A percentile compares a stretch with the other conserved stretches of the same genome.
These are phyloP conservation scores for Stygiomarasmius scandens DNA, from an alignment of 1,284 basidiomycete genomes.

Conservation along the genomic window DNA sequence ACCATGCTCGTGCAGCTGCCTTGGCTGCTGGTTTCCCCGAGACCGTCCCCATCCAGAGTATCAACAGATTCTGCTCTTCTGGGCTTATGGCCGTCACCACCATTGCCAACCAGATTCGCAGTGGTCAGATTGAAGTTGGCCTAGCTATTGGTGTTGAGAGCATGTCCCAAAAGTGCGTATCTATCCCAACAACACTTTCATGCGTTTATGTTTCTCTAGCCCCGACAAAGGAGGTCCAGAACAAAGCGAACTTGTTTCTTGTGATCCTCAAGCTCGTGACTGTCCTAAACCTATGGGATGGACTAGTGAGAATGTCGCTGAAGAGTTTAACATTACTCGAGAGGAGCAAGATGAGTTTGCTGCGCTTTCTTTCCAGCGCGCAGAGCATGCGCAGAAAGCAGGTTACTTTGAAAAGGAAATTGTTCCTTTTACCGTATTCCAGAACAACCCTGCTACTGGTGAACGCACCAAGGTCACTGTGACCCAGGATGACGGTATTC, in stretches of 20 bases:
- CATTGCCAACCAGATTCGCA: constrained; percentile 71
- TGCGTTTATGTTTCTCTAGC: constrained; percentile 35
- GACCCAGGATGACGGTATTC: constrained; percentile 81
- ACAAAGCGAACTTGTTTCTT: constrained; percentile 61
- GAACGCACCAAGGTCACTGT: constrained; percentile 60
- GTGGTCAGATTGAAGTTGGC: constrained; percentile 84
- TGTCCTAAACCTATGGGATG: constrained; percentile 81
- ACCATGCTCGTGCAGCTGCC: constrained; percentile 73
- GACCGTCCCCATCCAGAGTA: constrained; percentile 70
- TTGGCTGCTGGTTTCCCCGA: constrained; percentile 84
- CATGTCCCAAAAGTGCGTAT: constrained; percentile 75
- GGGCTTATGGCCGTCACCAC: constrained; percentile 75
- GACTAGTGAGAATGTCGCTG: constrained; percentile 83
- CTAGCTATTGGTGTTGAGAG: constrained; percentile 84
- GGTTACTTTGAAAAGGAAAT: constrained; percentile 82
- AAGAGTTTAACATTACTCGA: constrained; percentile 80
- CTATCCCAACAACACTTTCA: neutral
- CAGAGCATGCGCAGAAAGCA: constrained; percentile 64
- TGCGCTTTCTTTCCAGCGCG: constrained; percentile 77
- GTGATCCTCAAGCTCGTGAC: constrained; percentile 55
- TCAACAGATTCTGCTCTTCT: constrained; percentile 83
- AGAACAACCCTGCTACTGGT: constrained; percentile 57
- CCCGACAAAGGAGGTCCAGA: constrained; percentile 65
- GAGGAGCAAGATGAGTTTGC: constrained; percentile 87
- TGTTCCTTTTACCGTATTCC: constrained; percentile 73